Base-by-base conservation (phyloP, 148 eudicot species). In the Rhododendron griersonianum region DNA sequence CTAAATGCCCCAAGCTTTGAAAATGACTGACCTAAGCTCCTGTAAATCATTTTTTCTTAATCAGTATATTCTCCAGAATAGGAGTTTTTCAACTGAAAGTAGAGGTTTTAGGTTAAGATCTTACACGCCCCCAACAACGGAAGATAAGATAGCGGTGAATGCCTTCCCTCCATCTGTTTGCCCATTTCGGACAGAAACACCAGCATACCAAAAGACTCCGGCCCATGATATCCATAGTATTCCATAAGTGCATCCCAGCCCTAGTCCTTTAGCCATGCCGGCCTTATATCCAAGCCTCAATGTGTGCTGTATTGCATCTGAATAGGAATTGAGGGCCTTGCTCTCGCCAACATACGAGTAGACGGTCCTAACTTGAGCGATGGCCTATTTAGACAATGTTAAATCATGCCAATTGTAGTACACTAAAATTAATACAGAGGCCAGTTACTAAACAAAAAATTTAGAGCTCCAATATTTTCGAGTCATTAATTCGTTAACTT, bases 191-290 rank as follows among this genome's bases (percentile, higher is more conserved):
- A 97, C 94, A 88, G 93, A 95, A 87, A 95, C 98, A 53, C 99
- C 98, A 44, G 98, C 99, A 84, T 95, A 97, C 99, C 99, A 97
- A 88, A 95, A 97, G 67, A 97, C 99, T 84, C 93, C 92, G 78
- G 99, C 99, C 99, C 99, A 97, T 18, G 99, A 97, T 98, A 97
- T 97, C 92, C 98, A 97, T 16, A 98, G 98, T 84, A 97, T 97
- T 83, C 99, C 99, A 86, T 97, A 95, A 25, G 99, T 97, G 83
- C 99, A 97, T 79, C 99, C 99, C 69, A 97, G 51, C 51, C 51
- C 51, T 10, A 48, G 2, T 48, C 51, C 51, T 48, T 48, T 48
- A 1, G 51, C 51, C 98, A 97, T 97, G 65, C 99, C 99, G 83
- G 99, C 99, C 87, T 97, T 95, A 90, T 95, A 97, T 11, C 98